phyloP scores from a whole-genome alignment of 768 basidiomycete genomes.

The Antrodiella citrinella region DNA sequence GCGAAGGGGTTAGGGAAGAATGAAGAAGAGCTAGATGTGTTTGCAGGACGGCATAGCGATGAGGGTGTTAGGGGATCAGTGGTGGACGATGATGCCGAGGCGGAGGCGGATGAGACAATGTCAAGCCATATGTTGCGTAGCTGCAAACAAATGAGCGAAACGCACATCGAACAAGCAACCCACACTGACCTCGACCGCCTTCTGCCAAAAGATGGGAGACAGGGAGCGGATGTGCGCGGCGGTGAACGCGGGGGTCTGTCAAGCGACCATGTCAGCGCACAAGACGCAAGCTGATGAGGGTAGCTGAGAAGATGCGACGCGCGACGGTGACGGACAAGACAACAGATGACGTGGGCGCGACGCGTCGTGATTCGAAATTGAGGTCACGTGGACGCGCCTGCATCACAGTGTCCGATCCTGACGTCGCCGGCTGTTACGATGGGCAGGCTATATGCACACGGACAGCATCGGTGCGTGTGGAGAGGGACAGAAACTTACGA shows the following conservation, averaged over 20 bases:
- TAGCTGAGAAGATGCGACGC: neutral
- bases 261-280: slow-evolving; percentile 8
- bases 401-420: neutral
- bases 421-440: neutral
- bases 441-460: neutral
- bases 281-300: neutral
- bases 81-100: neutral
- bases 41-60: too few relatives aligned
- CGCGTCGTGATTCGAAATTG: neutral
- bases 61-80: too few relatives aligned
- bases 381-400: neutral
- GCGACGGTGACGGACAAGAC: neutral
- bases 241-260: slow-evolving; percentile 45
- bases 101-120: slow-evolving; percentile 13
- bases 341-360: slow-evolving; percentile 1
- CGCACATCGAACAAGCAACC: neutral
- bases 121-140: slow-evolving; percentile 37
- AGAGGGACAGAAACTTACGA: slow-evolving; percentile 29
- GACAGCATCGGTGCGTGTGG: neutral
- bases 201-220: slow-evolving; percentile 50
- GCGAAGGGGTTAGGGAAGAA: slow-evolving; percentile 20
- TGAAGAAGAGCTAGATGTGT: slow-evolving; percentile 8
- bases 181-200: slow-evolving; percentile 40
- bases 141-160: slow-evolving; percentile 20
- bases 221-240: slow-evolving; percentile 39